A percentile compares a stretch with the other conserved stretches of the same genome.
phyloP scores from a whole-genome alignment of 2,329 filamentous ascomycete species.

The Drechslerella stenobrocha region DNA sequence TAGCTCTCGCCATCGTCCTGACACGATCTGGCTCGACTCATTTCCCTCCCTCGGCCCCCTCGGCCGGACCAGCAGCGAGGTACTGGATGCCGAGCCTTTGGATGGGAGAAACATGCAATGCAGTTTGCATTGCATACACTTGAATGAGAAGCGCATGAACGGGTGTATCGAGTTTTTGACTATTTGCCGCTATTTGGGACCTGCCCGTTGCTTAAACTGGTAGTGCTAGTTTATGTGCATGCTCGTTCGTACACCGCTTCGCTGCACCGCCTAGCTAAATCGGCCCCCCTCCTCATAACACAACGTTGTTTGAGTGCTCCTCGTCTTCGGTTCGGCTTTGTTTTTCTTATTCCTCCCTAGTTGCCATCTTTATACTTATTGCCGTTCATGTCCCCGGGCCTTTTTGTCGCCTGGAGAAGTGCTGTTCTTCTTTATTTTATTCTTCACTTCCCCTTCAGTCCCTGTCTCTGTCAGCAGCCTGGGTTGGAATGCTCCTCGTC shows the following conservation, averaged over 20 bases:
- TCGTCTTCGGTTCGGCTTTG: slow-evolving; percentile 33
- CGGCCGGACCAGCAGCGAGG: slow-evolving; percentile 1
- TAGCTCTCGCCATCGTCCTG: background rate
- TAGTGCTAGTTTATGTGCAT: slow-evolving; percentile 24
- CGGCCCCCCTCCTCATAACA: slow-evolving; percentile 35
- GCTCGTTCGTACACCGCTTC: slow-evolving; percentile 22
- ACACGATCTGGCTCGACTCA: background rate
- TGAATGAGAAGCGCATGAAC: slow-evolving; percentile 4
- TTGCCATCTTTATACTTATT: slow-evolving; percentile 48
- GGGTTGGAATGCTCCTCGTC: no score
- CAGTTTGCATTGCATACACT: slow-evolving; percentile 4
- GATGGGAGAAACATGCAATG: slow-evolving; percentile 3
- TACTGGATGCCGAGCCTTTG: slow-evolving; percentile 20
- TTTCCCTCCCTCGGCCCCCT: slow-evolving; percentile 9
- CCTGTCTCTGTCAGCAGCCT: slow-evolving; percentile 7
- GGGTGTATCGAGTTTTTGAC: slow-evolving; percentile 30
- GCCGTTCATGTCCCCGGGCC: slow-evolving; percentile 43
- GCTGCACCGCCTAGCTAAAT: slow-evolving; percentile 13
- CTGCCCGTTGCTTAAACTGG: slow-evolving; percentile 44
- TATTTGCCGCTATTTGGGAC: slow-evolving; percentile 48
- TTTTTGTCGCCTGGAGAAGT: slow-evolving; percentile 39
- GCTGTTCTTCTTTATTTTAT: slow-evolving; percentile 17
- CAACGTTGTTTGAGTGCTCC: slow-evolving; percentile 30
- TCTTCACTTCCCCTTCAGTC: slow-evolving; percentile 16
- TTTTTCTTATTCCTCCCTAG: slow-evolving; percentile 47